A percentile compares a stretch with the other conserved stretches of the same genome.
phyloP scores from a whole-genome alignment of 768 basidiomycete species.

The Cystofilobasidium capitatum region DNA sequence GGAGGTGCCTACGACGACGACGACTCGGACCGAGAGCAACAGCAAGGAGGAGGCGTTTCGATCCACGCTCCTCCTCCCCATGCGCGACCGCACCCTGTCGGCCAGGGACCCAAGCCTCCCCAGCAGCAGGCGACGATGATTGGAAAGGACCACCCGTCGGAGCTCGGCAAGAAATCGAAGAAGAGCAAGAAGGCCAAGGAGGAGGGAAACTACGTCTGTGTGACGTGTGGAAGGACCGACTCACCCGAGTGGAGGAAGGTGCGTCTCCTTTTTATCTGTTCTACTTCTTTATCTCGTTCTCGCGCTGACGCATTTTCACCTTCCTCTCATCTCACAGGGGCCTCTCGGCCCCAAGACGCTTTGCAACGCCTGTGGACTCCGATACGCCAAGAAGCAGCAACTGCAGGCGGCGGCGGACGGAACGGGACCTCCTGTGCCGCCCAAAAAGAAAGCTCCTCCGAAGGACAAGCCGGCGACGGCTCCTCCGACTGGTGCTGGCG shows the following conservation, averaged over 20 bases:
- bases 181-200: slow-evolving; percentile 32
- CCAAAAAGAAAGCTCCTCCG: neutral
- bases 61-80: neutral
- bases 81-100: neutral
- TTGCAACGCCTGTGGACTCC: slow-evolving; percentile 51
- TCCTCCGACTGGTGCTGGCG: neutral
- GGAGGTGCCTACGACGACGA: slow-evolving; percentile 26
- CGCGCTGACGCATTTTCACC: neutral
- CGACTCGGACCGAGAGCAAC: slow-evolving; percentile 18
- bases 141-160: neutral
- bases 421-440: neutral
- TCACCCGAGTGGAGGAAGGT: slow-evolving; percentile 97
- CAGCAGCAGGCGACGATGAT: slow-evolving; percentile 10
- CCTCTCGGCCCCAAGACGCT: slow-evolving; percentile 93
- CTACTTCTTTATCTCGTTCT: neutral
- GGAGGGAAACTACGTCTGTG: slow-evolving; percentile 69
- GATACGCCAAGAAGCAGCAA: slow-evolving; percentile 19
- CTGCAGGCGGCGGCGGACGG: slow-evolving; percentile 1
- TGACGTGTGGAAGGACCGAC: slow-evolving; percentile 87
- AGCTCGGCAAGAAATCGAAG: slow-evolving; percentile 17
- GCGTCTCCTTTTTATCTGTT: slow-evolving; percentile 12
- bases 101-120: neutral
- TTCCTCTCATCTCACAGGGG: slow-evolving; percentile 46
- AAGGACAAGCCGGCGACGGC: neutral
- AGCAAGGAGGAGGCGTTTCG: neutral